These are phyloP conservation scores for Nakazawaea pomicola DNA, from an alignment of 805 yeast species.

Conservation along the genomic window DNA sequence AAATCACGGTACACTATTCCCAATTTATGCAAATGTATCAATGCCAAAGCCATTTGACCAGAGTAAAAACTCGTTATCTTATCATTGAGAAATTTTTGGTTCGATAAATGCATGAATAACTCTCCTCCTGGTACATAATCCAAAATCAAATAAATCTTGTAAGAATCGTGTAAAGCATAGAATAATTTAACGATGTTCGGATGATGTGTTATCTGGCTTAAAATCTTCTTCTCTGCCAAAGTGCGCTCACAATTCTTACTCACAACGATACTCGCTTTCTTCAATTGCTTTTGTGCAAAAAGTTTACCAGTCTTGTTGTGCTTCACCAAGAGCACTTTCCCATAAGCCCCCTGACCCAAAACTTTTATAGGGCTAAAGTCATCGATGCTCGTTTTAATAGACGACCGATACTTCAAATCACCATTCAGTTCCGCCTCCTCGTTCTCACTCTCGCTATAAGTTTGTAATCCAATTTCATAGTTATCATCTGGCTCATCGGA, in stretches of 20 bases:
- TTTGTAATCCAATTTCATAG: conserved; percentile 8
- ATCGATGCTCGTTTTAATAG: conserved; percentile 18
- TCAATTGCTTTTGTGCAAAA: conserved; percentile 83
- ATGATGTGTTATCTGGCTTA: conserved; percentile 64
- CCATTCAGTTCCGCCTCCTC: neutral
- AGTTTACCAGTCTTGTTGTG: conserved; percentile 57
- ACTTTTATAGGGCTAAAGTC: conserved; percentile 77
- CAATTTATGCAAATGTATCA: conserved; percentile 59
- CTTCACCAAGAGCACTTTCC: conserved; percentile 75
- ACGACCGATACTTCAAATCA: neutral
- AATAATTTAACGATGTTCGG: conserved; percentile 78
- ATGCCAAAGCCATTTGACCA: conserved; percentile 77
- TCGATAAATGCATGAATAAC: conserved; percentile 58
- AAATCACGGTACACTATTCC: conserved; percentile 86
- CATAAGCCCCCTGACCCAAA: conserved; percentile 84
- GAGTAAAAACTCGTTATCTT: conserved; percentile 69
- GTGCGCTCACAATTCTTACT: conserved; percentile 65
- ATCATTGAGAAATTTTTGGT: conserved; percentile 44
- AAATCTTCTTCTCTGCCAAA: conserved; percentile 70
- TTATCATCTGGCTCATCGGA: conserved; percentile 2
- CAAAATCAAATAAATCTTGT: conserved; percentile 66
- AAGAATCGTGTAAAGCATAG: conserved; percentile 78
- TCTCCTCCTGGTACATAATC: conserved; percentile 92
- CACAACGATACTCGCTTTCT: conserved; percentile 75
- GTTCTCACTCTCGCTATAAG: conserved; percentile 5